Evolutionary conservation across 2,329 filamentous ascomycete species (phyloP).

Genomic region (Sarocladiaceae sp.): DNA sequence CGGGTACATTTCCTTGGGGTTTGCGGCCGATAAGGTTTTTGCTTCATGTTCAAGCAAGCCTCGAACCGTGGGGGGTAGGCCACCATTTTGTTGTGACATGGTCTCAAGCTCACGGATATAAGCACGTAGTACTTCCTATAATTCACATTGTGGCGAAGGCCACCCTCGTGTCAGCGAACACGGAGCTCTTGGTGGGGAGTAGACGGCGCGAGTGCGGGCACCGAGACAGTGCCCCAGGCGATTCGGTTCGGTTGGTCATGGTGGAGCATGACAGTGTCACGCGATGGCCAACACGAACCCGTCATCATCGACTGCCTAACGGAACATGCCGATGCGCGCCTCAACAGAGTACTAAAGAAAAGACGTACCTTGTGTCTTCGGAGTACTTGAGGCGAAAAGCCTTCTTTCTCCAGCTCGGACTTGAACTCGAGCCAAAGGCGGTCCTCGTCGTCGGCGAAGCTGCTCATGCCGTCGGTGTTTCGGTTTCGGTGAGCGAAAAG

Average conservation of each 20-base stretch:
- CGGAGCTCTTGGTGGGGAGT: slow-evolving; percentile 1
- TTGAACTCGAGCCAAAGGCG: slow-evolving; percentile 53
- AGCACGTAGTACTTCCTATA: slow-evolving; percentile 50
- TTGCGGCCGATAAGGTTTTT: slow-evolving; percentile 18
- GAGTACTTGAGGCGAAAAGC: slow-evolving; percentile 49
- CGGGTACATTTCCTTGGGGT: slow-evolving; percentile 30
- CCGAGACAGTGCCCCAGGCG: background rate
- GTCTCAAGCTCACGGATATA: slow-evolving; percentile 56
- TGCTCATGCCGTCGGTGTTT: slow-evolving; percentile 22
- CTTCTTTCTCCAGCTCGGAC: slow-evolving; percentile 50
- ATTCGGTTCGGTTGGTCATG: background rate
- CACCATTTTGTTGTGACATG: slow-evolving; percentile 34
- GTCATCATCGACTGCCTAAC: slow-evolving; percentile 33
- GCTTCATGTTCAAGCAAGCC: slow-evolving; percentile 44
- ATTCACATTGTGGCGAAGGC: slow-evolving; percentile 8
- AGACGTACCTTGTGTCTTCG: slow-evolving; percentile 49
- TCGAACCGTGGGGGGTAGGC: slow-evolving; percentile 42
- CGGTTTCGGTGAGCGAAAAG: slow-evolving; percentile 39
- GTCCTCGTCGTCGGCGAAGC: slow-evolving; percentile 36
- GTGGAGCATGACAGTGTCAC: slow-evolving; percentile 15
- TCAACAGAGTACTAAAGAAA: background rate
- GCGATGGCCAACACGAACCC: slow-evolving; percentile 36
- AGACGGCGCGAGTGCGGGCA: background rate
- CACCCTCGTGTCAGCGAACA: slow-evolving; percentile 8
- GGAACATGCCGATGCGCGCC: background rate